Evolutionary conservation across 371 early-diverging fungal species (phyloP).

Genomic region (Syncephalastrum monosporum): DNA sequence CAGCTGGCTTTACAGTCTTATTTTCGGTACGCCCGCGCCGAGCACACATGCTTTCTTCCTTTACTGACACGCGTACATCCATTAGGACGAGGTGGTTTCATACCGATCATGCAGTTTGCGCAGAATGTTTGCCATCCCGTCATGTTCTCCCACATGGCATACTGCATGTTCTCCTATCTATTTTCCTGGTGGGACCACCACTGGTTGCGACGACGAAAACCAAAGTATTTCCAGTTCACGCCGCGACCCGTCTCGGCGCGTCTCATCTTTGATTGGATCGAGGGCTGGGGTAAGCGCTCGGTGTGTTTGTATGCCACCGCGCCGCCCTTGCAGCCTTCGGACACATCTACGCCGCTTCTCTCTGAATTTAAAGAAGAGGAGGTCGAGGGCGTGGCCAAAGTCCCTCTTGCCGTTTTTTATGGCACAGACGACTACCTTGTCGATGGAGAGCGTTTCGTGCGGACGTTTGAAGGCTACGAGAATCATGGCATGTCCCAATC

Average conservation of each 20-base stretch:
- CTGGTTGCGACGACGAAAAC: conserved; percentile 51
- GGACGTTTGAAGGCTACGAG: conserved; percentile 34
- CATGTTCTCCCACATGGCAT: conserved; percentile 37
- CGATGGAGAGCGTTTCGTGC: conserved; percentile 46
- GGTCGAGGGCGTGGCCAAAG: conserved; percentile 21
- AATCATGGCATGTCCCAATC: conserved; percentile 17
- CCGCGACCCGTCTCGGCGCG: conserved; percentile 51
- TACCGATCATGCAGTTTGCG: conserved; percentile 48
- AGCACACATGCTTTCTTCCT: not conserved
- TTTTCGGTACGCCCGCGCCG: conserved; percentile 29
- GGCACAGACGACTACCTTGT: conserved; percentile 54
- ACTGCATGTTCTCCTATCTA: conserved; percentile 57
- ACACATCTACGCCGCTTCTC: conserved; percentile 27
- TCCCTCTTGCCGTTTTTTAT: conserved; percentile 51
- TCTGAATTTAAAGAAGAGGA: conserved; percentile 50
- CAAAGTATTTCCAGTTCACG: conserved; percentile 59
- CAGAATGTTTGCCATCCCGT: conserved; percentile 27
- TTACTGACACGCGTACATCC: conserved; percentile 12
- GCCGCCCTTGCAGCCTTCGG: not conserved
- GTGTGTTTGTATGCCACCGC: conserved; percentile 28
- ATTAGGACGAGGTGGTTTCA: conserved; percentile 43
- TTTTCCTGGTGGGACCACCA: conserved; percentile 62
- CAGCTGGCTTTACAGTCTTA: conserved; percentile 20
- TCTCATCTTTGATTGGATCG: conserved; percentile 51
- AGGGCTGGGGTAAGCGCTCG: conserved; percentile 50